phyloP scores from a whole-genome alignment of 805 yeast genomes.

The Saccharomycopsis vini region DNA sequence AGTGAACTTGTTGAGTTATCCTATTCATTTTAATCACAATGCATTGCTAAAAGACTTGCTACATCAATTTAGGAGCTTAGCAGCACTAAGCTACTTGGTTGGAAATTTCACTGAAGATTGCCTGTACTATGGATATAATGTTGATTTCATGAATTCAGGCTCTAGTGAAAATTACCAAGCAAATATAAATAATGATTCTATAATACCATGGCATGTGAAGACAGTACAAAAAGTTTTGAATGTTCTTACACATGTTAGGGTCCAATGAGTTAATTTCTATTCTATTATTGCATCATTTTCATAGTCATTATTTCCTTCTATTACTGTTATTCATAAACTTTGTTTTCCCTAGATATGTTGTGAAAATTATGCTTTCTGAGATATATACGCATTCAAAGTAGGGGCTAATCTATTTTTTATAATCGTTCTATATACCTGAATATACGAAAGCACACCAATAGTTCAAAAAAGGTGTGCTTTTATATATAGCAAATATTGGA shows the following conservation, averaged over 20 bases:
- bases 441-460: too few relatives aligned
- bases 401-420: too few relatives aligned
- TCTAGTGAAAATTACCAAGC: constrained; percentile 9
- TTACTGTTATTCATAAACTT: too few relatives aligned
- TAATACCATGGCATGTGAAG: constrained; percentile 66
- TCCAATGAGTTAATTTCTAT: constrained; percentile 20
- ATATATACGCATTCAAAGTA: too few relatives aligned
- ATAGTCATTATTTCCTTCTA: neutral
- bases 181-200: constrained; percentile 22
- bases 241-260: constrained; percentile 49
- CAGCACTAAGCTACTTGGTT: constrained; percentile 26
- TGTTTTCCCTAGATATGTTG: neutral
- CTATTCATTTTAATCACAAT: constrained; percentile 50
- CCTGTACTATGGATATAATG: too few relatives aligned
- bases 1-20: constrained; percentile 64
- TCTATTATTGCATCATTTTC: too few relatives aligned
- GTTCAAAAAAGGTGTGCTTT: too few relatives aligned
- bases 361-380: too few relatives aligned
- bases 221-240: constrained; percentile 58
- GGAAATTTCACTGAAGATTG: too few relatives aligned
- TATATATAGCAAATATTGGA: too few relatives aligned
- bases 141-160: constrained; percentile 17
- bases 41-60: constrained; percentile 47
- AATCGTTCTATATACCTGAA: too few relatives aligned
- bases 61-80: constrained; percentile 52